phyloP scores from a whole-genome alignment of 331 rosid genomes.

The Spiraea crenata region DNA sequence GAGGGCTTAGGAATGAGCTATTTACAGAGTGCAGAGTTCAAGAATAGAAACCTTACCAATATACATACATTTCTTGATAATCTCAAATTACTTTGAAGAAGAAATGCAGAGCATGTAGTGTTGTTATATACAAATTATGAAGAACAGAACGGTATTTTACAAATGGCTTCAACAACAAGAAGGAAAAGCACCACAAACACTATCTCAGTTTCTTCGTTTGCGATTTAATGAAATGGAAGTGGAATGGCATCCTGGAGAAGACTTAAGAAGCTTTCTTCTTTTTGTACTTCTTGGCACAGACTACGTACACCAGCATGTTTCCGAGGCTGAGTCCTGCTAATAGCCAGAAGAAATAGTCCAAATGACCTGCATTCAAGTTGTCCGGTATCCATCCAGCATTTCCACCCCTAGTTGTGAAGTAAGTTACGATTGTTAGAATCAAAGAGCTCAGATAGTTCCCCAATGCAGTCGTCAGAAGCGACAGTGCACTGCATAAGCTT shows the following conservation, averaged over 20 bases:
- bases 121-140: constrained; percentile 12
- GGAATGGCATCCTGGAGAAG: background rate
- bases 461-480: constrained; percentile 64
- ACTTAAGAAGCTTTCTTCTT: constrained; percentile 50
- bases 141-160: constrained; percentile 7
- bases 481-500: constrained; percentile 85
- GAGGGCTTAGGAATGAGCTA: background rate
- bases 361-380: constrained; percentile 75
- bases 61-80: background rate
- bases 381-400: constrained; percentile 77
- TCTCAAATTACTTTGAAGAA: background rate
- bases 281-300: constrained; percentile 53
- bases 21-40: background rate
- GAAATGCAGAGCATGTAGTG: background rate
- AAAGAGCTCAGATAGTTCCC: constrained; percentile 84
- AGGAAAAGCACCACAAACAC: background rate
- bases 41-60: background rate
- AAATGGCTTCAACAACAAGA: background rate
- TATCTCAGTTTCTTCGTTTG: background rate
- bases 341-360: constrained; percentile 83
- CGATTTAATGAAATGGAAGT: background rate
- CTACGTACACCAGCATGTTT: constrained; percentile 59
- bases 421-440: constrained; percentile 72
- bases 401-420: constrained; percentile 64
- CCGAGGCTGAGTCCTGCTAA: constrained; percentile 75